Evolutionary conservation across 176 grass and related monocot genomes (phyloP), one percentile per base, ranked within the genome.

Genomic region (Phoenix dactylifera): DNA sequence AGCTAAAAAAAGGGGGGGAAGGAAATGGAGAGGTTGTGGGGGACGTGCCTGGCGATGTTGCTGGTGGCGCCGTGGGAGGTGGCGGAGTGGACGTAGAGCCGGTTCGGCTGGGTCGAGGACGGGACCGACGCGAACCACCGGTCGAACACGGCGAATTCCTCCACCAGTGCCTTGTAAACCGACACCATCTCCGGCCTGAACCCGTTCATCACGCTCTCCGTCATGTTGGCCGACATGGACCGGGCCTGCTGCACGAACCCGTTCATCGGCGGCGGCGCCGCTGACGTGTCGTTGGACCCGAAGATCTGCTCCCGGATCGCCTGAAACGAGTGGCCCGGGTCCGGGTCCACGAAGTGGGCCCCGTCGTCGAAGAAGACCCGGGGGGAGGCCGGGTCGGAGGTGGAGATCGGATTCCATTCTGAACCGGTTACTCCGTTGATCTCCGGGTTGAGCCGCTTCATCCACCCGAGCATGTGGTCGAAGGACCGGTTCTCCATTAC

Each of bases 391-490:
- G 87, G 78, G 66, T 88, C 84, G 39, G 76, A 25, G 3, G 70
- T 24, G 54, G 75, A 88, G 2, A 70, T 18, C 0, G 81, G 84
- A 84, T 97, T 97, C 92, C 84, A 91, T 59, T 97, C 92, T 0
- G 18, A 16, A 2, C 92, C 92, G 0, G 83, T 85, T 16, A 91
- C 87, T 25, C 92, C 92, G 51, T 97, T 77, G 80, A 97, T 97
- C 51, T 65, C 81, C 16, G 84, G 84, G 73, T 91, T 97, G 7
- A 90, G 81, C 0, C 67, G 70, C 87, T 88, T 97, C 92, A 91
- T 91, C 92, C 92, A 97, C 5, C 92, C 92, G 32, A 97, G 87
- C 92, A 97, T 97, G 83, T 97, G 92, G 81, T 97, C 92, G 80
- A 97, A 97, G 2, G 92, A 97, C 0, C 92, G 87, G 78, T 97